A percentile compares a stretch with the other conserved stretches of the same genome.
Conservation (phyloP, 257 asterid species). For the Ballota nigra region DNA sequence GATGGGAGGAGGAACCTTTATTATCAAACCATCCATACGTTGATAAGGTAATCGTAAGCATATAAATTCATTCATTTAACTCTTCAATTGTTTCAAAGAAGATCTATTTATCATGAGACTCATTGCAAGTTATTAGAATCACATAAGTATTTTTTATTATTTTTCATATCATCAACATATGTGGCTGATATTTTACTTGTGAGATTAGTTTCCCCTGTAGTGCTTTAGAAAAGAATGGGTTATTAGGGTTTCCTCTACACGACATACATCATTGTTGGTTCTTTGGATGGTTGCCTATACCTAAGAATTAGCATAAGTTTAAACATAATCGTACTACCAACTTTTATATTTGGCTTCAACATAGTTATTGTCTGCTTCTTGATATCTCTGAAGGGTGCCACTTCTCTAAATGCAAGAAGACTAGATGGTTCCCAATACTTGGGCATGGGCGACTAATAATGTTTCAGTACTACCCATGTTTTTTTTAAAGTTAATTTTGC, state of each 20-base stretch:
- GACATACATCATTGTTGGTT: not conserved
- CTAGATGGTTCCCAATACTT: not conserved
- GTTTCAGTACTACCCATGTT: not conserved
- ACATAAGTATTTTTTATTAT: not conserved
- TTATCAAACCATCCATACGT: conserved; percentile 91
- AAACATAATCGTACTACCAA: not conserved
- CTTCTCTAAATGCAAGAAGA: not conserved
- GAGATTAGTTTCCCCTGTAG: not conserved
- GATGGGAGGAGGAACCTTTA: conserved; percentile 86
- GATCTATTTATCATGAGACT: not conserved
- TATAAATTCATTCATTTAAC: conserved; percentile 5
- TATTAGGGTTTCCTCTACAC: not conserved
- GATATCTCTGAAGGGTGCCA: not conserved
- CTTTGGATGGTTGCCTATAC: not conserved
- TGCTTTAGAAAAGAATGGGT: not conserved
- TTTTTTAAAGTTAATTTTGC: not conserved
- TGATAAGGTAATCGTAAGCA: conserved; percentile 56
- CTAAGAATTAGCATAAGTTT: not conserved
- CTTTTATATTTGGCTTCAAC: not conserved
- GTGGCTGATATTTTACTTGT: not conserved
- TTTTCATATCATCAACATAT: not conserved
- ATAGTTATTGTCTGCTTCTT: not conserved
- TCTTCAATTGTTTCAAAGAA: conserved; percentile 11
- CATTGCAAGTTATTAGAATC: not conserved
- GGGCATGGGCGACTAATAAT: not conserved